Base-by-base conservation (phyloP, 2,329 filamentous ascomycete species). In the Botrytis medusae region DNA sequence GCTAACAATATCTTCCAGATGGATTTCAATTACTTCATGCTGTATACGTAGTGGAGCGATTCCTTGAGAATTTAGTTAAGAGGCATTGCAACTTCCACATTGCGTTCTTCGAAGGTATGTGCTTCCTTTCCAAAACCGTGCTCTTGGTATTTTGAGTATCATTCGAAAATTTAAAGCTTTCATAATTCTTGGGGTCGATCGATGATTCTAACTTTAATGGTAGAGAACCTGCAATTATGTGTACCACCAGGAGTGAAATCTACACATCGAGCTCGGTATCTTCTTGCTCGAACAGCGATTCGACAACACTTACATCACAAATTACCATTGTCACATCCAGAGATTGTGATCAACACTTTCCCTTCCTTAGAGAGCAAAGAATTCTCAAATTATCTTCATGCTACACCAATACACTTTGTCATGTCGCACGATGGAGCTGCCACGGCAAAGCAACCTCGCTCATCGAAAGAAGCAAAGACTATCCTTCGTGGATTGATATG, bases 21-120 rank as follows among this genome's bases (percentile, higher is more conserved):
- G 92, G 91, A 0, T 91, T 92, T 73, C 92, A 94, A 80, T 80
- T 94, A 10, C 84, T 94, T 0, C 92, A 94, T 80, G 91, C 90
- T 0, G 86, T 90, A 6, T 91, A 92, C 79, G 86, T 88, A 1
- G 88, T 93, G 0, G 92, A 95, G 80, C 84, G 83, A 12, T 90
- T 93, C 76, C 84, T 94, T 1, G 81, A 84, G 60, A 85, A 88
- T 72, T 84, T 94, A 25, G 83, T 85, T 60, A 85, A 86, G 72
- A 85, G 91, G 68, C 89, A 90, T 71, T 93, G 91, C 80, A 89
- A 90, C 73, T 94, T 94, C 77, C 87, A 93, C 75, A 81, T 94
- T 74, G 83, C 90, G 25, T 95, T 93, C 83, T 92, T 94, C 65
- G 77, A 80, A 69, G 78, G 79, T 77, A 75, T 64, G 76, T 71